These are phyloP conservation scores for Crithidia acanthocephali DNA, from an alignment of 208 protist species.

Conservation along the genomic window DNA sequence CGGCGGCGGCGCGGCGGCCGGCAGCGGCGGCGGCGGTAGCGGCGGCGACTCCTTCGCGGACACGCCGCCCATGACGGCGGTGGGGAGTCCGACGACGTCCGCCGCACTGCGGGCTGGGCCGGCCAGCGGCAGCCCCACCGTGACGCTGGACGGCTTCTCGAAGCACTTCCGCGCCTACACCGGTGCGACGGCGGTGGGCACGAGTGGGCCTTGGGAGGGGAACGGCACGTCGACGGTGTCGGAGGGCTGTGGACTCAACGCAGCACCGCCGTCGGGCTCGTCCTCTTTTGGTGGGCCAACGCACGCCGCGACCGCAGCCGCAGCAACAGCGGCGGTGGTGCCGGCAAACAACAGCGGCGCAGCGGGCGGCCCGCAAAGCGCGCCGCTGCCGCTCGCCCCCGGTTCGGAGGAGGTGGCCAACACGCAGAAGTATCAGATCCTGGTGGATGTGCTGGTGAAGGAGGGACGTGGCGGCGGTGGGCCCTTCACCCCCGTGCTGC, in stretches of 20 bases:
- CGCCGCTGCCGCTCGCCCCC: not conserved
- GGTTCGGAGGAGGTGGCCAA: constrained; percentile 20
- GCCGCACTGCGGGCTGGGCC: not conserved
- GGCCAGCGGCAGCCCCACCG: constrained; percentile 4
- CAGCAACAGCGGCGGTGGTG: not conserved
- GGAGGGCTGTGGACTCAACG: not conserved
- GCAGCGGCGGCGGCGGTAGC: not conserved
- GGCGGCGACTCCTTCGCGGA: constrained; percentile 7
- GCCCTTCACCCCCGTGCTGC: constrained; percentile 57
- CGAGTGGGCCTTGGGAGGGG: not conserved
- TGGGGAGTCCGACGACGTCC: constrained; percentile 2
- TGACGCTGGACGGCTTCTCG: constrained; percentile 36
- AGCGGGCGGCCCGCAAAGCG: not conserved
- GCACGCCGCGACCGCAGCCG: not conserved
- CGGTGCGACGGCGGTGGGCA: not conserved
- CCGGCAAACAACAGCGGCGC: not conserved
- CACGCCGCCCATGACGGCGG: constrained; percentile 12
- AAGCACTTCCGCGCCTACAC: constrained; percentile 49
- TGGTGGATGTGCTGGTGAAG: constrained; percentile 73
- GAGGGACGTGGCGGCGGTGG: constrained; percentile 61
- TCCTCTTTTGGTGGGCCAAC: not conserved
- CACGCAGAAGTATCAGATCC: constrained; percentile 32
- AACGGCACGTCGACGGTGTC: not conserved
- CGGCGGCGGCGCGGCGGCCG: not conserved
- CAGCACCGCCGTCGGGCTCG: not conserved